A percentile compares a stretch with the other conserved stretches of the same genome.
Evolutionary conservation across 2,329 filamentous ascomycete genomes (phyloP).

Genomic region (Falciphora oryzae): DNA sequence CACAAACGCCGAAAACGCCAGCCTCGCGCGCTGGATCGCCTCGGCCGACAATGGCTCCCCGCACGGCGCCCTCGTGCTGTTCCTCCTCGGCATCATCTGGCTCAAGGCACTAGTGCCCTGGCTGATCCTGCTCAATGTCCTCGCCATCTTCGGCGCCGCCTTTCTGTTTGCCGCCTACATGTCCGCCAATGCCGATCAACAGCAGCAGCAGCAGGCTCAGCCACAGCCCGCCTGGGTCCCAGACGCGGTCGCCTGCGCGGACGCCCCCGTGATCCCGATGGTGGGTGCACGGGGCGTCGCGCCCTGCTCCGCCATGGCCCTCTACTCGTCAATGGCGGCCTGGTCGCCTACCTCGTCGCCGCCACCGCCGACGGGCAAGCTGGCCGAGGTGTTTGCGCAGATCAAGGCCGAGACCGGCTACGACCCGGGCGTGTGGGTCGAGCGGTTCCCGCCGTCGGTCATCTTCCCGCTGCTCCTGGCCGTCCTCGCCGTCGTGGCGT

Average conservation of each 20-base stretch:
- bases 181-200: background rate
- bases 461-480: background rate
- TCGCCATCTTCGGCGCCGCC: background rate
- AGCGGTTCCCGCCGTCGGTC: background rate
- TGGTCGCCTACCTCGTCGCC: background rate
- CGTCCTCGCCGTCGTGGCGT: background rate
- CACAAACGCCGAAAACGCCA: background rate
- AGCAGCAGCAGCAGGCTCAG: background rate
- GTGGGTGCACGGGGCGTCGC: background rate
- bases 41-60: slow-evolving; percentile 2
- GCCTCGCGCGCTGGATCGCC: background rate
- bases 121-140: background rate
- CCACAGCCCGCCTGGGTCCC: background rate
- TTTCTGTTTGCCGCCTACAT: background rate
- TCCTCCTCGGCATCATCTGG: slow-evolving; percentile 3
- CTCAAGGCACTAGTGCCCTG: background rate
- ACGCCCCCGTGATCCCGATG: background rate
- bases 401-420: background rate
- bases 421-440: slow-evolving; percentile 1
- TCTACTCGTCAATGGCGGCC: background rate
- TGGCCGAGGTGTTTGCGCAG: background rate
- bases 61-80: background rate
- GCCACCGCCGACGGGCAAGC: background rate
- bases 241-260: background rate
- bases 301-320: background rate